Evolutionary conservation across 257 asterid genomes (phyloP), one percentile per base, ranked within the genome.

Genomic region (Paulownia fortunei): DNA sequence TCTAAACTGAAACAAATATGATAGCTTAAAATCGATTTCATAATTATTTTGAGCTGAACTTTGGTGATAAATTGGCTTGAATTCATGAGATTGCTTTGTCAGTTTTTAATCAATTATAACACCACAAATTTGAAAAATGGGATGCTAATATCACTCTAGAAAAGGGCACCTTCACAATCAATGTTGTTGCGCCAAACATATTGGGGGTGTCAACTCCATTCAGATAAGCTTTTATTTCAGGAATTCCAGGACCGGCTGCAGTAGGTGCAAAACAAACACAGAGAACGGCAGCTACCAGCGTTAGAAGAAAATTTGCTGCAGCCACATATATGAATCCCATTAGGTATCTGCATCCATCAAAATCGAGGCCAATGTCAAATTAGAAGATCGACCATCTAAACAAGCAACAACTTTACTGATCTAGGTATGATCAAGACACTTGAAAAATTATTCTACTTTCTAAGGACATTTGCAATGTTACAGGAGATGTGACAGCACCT

Each of bases 221-320:
- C 10, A 94, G 92, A 87, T 92, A 94, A 64, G 98, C 98, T 83
- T 94, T 94, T 62, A 92, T 94, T 86, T 92, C 96, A 51, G 97
- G 96, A 78, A 92, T 91, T 73, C 98, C 98, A 37, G 98, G 97
- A 52, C 98, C 98, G 21, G 98, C 96, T 47, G 98, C 98, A 6
- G 94, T 92, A 18, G 98, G 98, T 69, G 98, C 98, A 63, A 92
- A 94, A 59, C 83, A 88, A 21, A 92, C 94, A 63, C 94, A 86
- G 36, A 94, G 92, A 55, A 88, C 72, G 5, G 98, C 84, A 62
- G 98, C 96, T 6, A 88, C 88, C 74, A 84, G 65, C 1, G 97
- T 87, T 21, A 94, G 84, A 41, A 87, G 74, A 74, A 94, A 84
- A 81, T 94, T 94, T 11, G 75, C 82, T 47, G 83, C 88, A 5